These are phyloP conservation scores for Parastagonospora nodorum DNA, from an alignment of 2,329 filamentous ascomycete genomes.

Conservation along the genomic window DNA sequence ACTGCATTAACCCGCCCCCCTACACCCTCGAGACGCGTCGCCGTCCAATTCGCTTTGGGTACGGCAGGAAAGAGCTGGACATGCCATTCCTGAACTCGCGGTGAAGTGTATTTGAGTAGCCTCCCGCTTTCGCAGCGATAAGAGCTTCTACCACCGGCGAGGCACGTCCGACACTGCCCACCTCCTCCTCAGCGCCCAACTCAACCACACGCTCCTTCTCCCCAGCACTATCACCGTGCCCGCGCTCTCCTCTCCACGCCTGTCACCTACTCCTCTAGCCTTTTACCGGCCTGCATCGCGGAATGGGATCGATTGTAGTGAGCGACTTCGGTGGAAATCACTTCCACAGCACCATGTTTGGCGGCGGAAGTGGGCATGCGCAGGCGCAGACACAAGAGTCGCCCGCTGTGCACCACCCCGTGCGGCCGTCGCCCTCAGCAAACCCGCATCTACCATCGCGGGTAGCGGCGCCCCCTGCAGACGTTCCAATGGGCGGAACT, in stretches of 20 bases:
- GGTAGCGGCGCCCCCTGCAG: slow-evolving; percentile 29
- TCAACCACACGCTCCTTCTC: slow-evolving; percentile 16
- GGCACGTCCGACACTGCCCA: slow-evolving; percentile 17
- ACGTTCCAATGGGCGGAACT: slow-evolving; percentile 49
- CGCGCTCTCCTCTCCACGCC: slow-evolving; percentile 8
- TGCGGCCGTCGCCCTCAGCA: slow-evolving; percentile 39
- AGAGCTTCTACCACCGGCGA: slow-evolving; percentile 25
- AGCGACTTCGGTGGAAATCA: slow-evolving; percentile 76
- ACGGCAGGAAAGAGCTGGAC: slow-evolving; percentile 43
- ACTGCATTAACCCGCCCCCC: slow-evolving; percentile 13
- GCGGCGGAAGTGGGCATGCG: slow-evolving; percentile 52
- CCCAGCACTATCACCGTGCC: slow-evolving; percentile 16
- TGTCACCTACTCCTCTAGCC: slow-evolving; percentile 2
- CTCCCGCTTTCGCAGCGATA: slow-evolving; percentile 26
- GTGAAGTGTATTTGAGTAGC: slow-evolving; percentile 20
- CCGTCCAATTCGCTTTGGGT: slow-evolving; percentile 53
- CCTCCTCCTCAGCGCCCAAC: slow-evolving; percentile 16
- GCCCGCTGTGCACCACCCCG: slow-evolving; percentile 40
- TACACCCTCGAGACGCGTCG: slow-evolving; percentile 25
- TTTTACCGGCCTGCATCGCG: slow-evolving; percentile 40
- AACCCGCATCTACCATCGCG: slow-evolving; percentile 31
- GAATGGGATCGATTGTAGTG: slow-evolving; percentile 66
- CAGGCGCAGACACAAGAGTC: slow-evolving; percentile 44
- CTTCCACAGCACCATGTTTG: slow-evolving; percentile 73
- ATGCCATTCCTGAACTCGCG: slow-evolving; percentile 23